Conservation (phyloP, 352 stramenopile species). For the Phytopythium delawarense region DNA sequence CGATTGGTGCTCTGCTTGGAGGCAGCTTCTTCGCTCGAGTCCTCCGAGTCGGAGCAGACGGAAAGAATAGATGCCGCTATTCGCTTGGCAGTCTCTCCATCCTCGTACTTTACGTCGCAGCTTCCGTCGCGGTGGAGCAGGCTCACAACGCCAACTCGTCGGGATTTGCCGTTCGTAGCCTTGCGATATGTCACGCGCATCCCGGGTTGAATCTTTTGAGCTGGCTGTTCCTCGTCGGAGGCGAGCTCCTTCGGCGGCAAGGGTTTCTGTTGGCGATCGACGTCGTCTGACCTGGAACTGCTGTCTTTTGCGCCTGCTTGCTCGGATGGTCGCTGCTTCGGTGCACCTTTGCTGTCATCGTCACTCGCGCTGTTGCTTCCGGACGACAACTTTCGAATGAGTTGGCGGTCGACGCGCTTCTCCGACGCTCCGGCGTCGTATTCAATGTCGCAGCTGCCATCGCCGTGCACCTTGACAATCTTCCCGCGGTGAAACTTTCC, state of each 20-base stretch:
- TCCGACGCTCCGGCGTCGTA: slow-evolving; percentile 32
- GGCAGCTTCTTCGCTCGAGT: slow-evolving; percentile 15
- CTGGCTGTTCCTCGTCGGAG: slow-evolving; percentile 5
- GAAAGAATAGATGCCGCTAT: slow-evolving; percentile 22
- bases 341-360: background rate
- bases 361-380: slow-evolving; percentile 6
- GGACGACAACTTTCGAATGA: slow-evolving; percentile 4
- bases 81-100: slow-evolving; percentile 39
- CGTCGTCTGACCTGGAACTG: slow-evolving; percentile 6
- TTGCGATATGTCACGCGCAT: slow-evolving; percentile 36
- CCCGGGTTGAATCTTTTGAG: slow-evolving; percentile 19
- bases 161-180: slow-evolving; percentile 20
- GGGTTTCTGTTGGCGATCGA: background rate
- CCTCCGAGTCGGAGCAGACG: slow-evolving; percentile 27
- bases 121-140: slow-evolving; percentile 47
- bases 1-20: slow-evolving; percentile 6
- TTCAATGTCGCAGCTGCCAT: slow-evolving; percentile 30
- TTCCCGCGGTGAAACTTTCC: slow-evolving; percentile 31
- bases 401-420: slow-evolving; percentile 8
- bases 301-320: slow-evolving; percentile 10
- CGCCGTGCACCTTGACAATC: slow-evolving; percentile 17
- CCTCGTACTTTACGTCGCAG: slow-evolving; percentile 57
- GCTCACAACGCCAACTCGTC: slow-evolving; percentile 25
- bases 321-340: slow-evolving; percentile 4
- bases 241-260: background rate